A percentile compares a stretch with the other conserved stretches of the same genome.
These are phyloP conservation scores for Noccaea caerulescens DNA, from an alignment of 345 rosid species.

Conservation along the genomic window DNA sequence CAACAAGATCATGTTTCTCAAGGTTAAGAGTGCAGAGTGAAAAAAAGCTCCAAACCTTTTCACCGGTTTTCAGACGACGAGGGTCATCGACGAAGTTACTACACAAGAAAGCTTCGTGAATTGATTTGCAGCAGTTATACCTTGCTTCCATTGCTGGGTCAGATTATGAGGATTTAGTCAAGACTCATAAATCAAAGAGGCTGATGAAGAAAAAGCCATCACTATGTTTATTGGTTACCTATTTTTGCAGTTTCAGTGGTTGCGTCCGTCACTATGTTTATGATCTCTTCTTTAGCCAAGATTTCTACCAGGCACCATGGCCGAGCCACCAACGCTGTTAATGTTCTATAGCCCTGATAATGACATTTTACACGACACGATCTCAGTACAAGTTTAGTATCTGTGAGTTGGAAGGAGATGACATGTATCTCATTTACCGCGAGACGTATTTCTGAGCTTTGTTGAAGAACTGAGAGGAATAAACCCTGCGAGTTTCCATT, in stretches of 20 bases:
- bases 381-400: no score
- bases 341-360: constrained; percentile 74
- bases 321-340: constrained; percentile 77
- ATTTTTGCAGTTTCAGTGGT: constrained; percentile 68
- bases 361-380: constrained; percentile 24
- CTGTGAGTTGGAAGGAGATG: no score
- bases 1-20: neutral
- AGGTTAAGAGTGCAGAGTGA: neutral
- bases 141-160: constrained; percentile 80
- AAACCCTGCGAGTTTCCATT: constrained; percentile 64
- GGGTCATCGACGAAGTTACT: constrained; percentile 63
- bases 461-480: constrained; percentile 72
- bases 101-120: constrained; percentile 61
- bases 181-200: constrained; percentile 17
- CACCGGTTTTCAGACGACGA: constrained; percentile 54
- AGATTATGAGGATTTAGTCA: constrained; percentile 1
- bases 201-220: neutral
- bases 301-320: constrained; percentile 87
- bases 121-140: constrained; percentile 78
- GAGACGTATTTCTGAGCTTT: constrained; percentile 71
- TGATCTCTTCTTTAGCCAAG: constrained; percentile 74
- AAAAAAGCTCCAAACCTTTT: constrained; percentile 56
- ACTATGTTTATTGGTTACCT: constrained; percentile 51
- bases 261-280: constrained; percentile 66
- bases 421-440: constrained; percentile 51